Base-by-base conservation (phyloP, 1,284 basidiomycete genomes). In the Pseudozyma sp. region DNA sequence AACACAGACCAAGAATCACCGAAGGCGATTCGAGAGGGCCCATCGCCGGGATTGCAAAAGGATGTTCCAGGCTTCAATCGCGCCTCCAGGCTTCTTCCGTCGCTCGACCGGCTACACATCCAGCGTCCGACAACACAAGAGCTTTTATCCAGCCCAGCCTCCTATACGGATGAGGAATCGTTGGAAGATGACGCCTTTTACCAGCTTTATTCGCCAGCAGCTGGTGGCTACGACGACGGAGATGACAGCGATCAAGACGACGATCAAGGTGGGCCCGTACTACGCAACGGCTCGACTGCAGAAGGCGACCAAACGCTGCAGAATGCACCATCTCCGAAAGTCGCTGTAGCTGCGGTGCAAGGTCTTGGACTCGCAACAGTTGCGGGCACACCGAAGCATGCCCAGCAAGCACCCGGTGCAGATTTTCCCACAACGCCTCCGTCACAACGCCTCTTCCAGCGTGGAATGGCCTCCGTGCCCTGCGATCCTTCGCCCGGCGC, bases 141-240 rank as follows among this genome's bases (percentile, higher is more conserved):
- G 16, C 40, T 65, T 10, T 46, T 60, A 10, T 64, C 60, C 14
- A 68, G 70, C 35, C 54, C 61, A 10, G 61, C 31, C 16, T 68
- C 65, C 0, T 54, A 46, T 40, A 52, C 70, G 4, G 70, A 73
- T 29, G 60, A 73, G 9, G 70, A 73, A 24, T 39, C 64, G 0
- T 34, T 73, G 44, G 70, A 73, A 44, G 70, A 73, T 34, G 70
- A 73, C 11, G 70, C 65, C 1, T 73, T 68, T 50, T 73, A 73
- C 53, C 40, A 73, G 61, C 65, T 73, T 35, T 73, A 73, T 54
- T 73, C 70, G 7, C 70, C 70, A 11, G 69, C 48, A 16, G 34
- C 61, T n/a, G 50, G 47, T 30, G 59, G 30, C 35, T 54, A 39
- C n/a, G 64, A 68, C 9, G 64, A 68, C 9, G 70, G 65, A 11